Conservation (phyloP, 2,329 filamentous ascomycete genomes). For the Penicillium olsonii region DNA sequence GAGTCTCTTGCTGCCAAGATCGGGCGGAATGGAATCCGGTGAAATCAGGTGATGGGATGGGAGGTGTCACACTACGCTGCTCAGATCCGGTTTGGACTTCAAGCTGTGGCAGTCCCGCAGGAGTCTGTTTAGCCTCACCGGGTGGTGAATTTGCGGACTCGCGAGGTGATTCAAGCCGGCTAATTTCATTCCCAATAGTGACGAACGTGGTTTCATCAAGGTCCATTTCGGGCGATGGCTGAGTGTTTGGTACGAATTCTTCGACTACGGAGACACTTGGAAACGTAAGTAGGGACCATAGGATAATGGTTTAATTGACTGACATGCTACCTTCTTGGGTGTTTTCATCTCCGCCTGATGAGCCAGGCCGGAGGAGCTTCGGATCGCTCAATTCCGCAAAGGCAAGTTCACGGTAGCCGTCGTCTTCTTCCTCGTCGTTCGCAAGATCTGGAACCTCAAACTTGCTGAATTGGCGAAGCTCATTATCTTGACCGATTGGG, state of each 20-base stretch:
- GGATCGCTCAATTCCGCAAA: slow-evolving; percentile 69
- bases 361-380: slow-evolving; percentile 58
- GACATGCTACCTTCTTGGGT: slow-evolving; percentile 39
- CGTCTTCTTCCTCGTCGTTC: slow-evolving; percentile 55
- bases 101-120: slow-evolving; percentile 7
- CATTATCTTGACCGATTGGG: slow-evolving; percentile 59
- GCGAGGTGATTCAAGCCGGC: slow-evolving; percentile 7
- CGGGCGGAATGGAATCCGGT: slow-evolving; percentile 24
- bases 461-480: slow-evolving; percentile 71
- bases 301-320: slow-evolving; percentile 38
- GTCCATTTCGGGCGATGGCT: slow-evolving; percentile 1
- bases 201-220: slow-evolving; percentile 24
- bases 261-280: slow-evolving; percentile 32
- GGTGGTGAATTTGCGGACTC: slow-evolving; percentile 12
- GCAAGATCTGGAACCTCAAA: slow-evolving; percentile 74
- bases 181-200: slow-evolving; percentile 20
- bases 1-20: slow-evolving; percentile 19
- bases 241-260: slow-evolving; percentile 26
- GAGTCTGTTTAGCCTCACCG: slow-evolving; percentile 15
- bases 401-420: slow-evolving; percentile 61
- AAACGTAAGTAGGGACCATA: slow-evolving; percentile 29
- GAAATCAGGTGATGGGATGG: slow-evolving; percentile 23
- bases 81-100: slow-evolving; percentile 14
- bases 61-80: slow-evolving; percentile 16
- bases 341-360: slow-evolving; percentile 21